Conservation (phyloP, 1,284 basidiomycete species). For the Ceratobasidium sp. region DNA sequence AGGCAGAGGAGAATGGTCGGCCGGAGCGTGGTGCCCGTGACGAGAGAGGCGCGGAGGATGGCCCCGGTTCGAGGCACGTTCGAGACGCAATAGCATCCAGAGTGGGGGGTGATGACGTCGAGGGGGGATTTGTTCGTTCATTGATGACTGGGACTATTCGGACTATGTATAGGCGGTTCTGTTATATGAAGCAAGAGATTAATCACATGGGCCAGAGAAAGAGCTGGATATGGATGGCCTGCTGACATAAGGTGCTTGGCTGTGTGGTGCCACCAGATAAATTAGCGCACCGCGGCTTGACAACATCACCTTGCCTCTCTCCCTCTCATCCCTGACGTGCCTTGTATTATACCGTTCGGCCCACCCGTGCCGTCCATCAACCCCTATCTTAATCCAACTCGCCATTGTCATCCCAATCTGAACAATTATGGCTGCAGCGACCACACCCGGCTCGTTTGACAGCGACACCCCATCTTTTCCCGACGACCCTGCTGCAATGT, state of each 20-base stretch:
- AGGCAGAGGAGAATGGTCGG: conserved; percentile 3
- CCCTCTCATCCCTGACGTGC: neutral
- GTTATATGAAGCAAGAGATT: neutral
- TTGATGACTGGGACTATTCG: neutral
- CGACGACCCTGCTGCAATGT: neutral
- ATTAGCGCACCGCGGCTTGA: conserved; percentile 2
- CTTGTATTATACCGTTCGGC: neutral
- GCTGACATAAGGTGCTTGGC: neutral
- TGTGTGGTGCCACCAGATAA: neutral
- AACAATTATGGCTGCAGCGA: neutral
- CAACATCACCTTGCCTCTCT: neutral
- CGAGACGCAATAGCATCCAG: neutral
- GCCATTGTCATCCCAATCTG: neutral
- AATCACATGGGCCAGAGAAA: neutral
- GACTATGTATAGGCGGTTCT: neutral
- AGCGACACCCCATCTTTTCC: neutral
- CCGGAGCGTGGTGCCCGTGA: conserved; percentile 3
- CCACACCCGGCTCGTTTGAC: neutral
- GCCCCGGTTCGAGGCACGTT: neutral
- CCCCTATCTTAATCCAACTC: neutral
- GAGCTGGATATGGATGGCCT: neutral
- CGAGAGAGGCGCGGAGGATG: conserved; percentile 16
- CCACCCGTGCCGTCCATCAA: neutral
- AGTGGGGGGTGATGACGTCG: neutral
- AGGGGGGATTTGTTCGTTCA: neutral